Evolutionary conservation across 148 eudicot genomes (phyloP).

Genomic region (Silene uniflora): DNA sequence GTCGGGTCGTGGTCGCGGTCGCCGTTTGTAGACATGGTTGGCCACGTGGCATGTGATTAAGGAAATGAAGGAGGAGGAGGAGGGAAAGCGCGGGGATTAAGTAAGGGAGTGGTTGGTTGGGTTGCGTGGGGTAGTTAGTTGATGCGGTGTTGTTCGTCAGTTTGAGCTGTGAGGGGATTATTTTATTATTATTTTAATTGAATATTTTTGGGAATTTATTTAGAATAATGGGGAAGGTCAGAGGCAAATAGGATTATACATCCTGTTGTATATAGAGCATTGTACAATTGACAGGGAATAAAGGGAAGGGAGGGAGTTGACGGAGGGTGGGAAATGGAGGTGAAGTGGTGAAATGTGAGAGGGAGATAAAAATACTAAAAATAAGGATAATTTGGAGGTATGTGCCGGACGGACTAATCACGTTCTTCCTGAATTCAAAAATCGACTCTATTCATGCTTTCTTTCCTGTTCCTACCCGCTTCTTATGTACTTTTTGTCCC

Average conservation of each 20-base stretch:
- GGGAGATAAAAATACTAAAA: neutral
- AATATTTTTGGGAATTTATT: too few species aligned
- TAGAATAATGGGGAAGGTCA: neutral
- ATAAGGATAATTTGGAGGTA: neutral
- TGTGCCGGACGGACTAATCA: neutral
- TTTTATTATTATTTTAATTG: neutral
- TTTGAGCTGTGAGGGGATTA: conserved; percentile 9
- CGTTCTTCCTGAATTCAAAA: neutral
- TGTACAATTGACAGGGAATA: neutral
- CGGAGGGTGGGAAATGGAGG: neutral
- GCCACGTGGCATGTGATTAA: conserved; percentile 6
- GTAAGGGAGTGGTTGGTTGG: neutral
- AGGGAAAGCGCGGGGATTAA: neutral
- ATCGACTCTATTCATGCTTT: neutral
- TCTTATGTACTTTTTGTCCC: neutral
- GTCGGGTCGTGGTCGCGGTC: neutral
- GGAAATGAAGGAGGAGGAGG: neutral
- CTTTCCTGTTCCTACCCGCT: neutral
- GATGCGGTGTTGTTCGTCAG: conserved; percentile 4
- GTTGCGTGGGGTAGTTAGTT: neutral
- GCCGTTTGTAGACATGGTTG: conserved; percentile 7
- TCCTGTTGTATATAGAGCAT: too few species aligned
- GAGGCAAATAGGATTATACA: too few species aligned
- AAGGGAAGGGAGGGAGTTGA: neutral
- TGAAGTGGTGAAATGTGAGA: neutral